Percentiles rank a stretch among this genome's conserved stretches.
These are phyloP conservation scores for Colletotrichum magnum DNA, from an alignment of 2,329 filamentous ascomycete species.

Conservation along the genomic window DNA sequence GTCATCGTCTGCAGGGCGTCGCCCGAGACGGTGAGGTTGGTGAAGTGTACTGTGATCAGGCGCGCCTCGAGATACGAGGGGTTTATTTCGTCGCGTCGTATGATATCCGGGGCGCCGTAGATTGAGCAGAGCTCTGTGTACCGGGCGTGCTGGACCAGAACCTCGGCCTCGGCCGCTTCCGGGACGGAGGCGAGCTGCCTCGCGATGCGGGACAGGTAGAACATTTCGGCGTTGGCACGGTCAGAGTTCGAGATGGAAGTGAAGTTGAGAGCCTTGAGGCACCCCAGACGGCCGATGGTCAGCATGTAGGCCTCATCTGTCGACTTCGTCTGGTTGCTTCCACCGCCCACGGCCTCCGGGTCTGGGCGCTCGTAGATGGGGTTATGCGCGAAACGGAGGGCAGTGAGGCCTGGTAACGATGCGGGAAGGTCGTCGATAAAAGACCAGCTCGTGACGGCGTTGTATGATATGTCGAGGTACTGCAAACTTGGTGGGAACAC, in stretches of 20 bases:
- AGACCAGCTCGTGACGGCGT: conserved; percentile 76
- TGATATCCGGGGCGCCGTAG: conserved; percentile 80
- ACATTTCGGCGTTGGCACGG: conserved; percentile 89
- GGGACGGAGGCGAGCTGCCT: conserved; percentile 77
- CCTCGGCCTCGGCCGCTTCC: conserved; percentile 64
- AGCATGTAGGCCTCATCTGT: conserved; percentile 92
- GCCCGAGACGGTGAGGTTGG: conserved; percentile 41
- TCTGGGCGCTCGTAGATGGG: conserved; percentile 78
- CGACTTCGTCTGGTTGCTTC: conserved; percentile 59
- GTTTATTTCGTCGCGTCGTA: conserved; percentile 72
- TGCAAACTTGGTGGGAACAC: conserved; percentile 68
- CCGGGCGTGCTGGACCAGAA: conserved; percentile 77
- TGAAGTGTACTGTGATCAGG: conserved; percentile 76
- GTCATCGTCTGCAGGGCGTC: conserved; percentile 41
- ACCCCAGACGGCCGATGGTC: conserved; percentile 80
- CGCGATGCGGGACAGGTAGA: conserved; percentile 89
- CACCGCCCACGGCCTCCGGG: conserved; percentile 48
- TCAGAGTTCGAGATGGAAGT: conserved; percentile 79
- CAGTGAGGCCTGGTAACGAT: conserved; percentile 80
- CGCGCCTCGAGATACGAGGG: conserved; percentile 87
- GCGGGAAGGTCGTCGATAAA: conserved; percentile 79
- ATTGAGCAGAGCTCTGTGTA: conserved; percentile 81
- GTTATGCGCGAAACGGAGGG: conserved; percentile 87
- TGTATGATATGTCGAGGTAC: conserved; percentile 82
- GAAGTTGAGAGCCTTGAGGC: conserved; percentile 80